Evolutionary conservation across 805 yeast genomes (phyloP).

Genomic region (Starmerella floris): DNA sequence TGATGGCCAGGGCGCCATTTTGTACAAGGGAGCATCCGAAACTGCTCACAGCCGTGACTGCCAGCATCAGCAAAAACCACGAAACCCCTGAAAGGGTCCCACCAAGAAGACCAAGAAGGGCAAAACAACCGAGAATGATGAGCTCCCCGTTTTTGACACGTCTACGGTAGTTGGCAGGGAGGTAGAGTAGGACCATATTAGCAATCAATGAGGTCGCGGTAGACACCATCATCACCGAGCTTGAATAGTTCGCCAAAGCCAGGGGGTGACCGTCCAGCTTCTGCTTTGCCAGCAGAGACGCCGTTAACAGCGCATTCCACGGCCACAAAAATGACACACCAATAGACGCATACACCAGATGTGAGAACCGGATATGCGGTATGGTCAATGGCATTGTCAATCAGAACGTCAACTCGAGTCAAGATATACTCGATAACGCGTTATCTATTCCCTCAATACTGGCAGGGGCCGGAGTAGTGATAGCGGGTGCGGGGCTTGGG

Average conservation of each 20-base stretch:
- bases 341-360: constrained; percentile 36
- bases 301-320: constrained; percentile 84
- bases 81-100: constrained; percentile 1
- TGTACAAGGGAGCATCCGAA: constrained; percentile 73
- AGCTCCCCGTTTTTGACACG: constrained; percentile 51
- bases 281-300: constrained; percentile 63
- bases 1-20: constrained; percentile 80
- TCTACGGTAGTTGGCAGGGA: constrained; percentile 46
- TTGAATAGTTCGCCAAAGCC: constrained; percentile 45
- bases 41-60: constrained; percentile 60
- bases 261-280: constrained; percentile 35
- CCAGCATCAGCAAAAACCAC: constrained; percentile 30
- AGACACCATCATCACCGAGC: constrained; percentile 79
- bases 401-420: no score
- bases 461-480: no score
- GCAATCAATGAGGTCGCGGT: constrained; percentile 51
- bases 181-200: constrained; percentile 50
- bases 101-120: constrained; percentile 36
- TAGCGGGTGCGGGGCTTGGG: no score
- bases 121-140: constrained; percentile 45
- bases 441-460: neutral
- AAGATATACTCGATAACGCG: neutral
- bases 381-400: neutral
- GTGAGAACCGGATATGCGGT: constrained; percentile 5
- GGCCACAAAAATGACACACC: constrained; percentile 90